Evolutionary conservation across 2,329 filamentous ascomycete genomes (phyloP), one percentile per base, ranked within the genome.

Genomic region (Uncinocarpus reesii): DNA sequence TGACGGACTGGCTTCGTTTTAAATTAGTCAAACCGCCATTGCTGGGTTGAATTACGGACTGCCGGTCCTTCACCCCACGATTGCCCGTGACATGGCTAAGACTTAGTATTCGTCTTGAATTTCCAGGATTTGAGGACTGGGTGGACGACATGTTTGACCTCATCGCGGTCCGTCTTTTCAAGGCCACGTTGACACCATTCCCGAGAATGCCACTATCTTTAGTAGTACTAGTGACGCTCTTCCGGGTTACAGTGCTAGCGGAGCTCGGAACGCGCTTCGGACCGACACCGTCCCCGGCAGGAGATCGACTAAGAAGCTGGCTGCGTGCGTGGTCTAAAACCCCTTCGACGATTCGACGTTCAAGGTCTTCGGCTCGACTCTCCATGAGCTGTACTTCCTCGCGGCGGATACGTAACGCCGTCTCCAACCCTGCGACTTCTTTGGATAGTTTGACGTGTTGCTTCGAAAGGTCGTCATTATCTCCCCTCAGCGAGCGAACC

Each of bases 351-450:
- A 98, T 95, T 21, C 92, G 82, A 45, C 89, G 84, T 69, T 98
- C 92, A 20, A 98, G 74, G 2, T 80, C 79, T 63, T 95, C 88
- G 2, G 90, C 92, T 53, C 90, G 84, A 8, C 77, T 73, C 63
- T 96, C 90, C 85, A 98, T 95, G 21, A 84, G 77, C 38, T 86
- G 80, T 51, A 98, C 79, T 68, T 96, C 92, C 57, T 96, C 90
- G 37, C 86, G 84, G 47, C 92, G 84, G 49, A 96, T 81, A 15
- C 83, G 80, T 24, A 96, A 76, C 0, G 92, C 90, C 7, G 87
- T 96, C 63, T 96, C 87, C 1, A 98, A 77, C 7, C 87, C 86
- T 4, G 88, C 89, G 0, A 98, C 82, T 56, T 98, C 89, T 20
- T 86, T 87, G 7, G 80, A 80, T 23, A 95, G 73, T 48, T 83